A percentile compares a stretch with the other conserved stretches of the same genome.
These are phyloP conservation scores for Dacryopinax spathularia DNA, from an alignment of 768 basidiomycete species.

Conservation along the genomic window DNA sequence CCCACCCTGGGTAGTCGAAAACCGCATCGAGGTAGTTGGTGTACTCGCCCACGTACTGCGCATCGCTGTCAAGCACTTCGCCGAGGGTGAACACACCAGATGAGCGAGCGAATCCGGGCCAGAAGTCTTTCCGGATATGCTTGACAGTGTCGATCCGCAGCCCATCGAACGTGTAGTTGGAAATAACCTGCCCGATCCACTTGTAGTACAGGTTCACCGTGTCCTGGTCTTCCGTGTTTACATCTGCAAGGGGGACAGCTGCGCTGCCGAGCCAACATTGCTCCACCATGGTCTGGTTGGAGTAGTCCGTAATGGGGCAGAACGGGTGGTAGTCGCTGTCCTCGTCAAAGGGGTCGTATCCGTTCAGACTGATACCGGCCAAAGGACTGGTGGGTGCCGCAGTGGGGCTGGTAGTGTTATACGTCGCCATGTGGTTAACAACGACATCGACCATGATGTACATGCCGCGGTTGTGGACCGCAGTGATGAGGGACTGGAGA, in stretches of 20 bases:
- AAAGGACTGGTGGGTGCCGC: neutral
- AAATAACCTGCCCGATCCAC: conserved; percentile 25
- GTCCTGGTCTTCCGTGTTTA: conserved; percentile 22
- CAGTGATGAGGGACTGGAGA: conserved; percentile 21
- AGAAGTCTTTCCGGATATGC: conserved; percentile 24
- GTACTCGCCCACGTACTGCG: conserved; percentile 9
- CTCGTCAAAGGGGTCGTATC: conserved; percentile 24
- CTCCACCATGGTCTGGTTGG: conserved; percentile 34
- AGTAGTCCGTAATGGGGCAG: conserved; percentile 32
- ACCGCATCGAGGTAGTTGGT: conserved; percentile 10
- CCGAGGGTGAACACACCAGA: conserved; percentile 25
- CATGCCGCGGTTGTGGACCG: conserved; percentile 22
- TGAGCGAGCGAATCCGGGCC: conserved; percentile 20
- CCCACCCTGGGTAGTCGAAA: conserved; percentile 10
- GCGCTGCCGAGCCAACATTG: conserved; percentile 29
- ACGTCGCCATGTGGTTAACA: neutral
- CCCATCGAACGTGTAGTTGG: conserved; percentile 24
- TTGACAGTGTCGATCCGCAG: conserved; percentile 28
- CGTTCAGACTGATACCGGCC: neutral
- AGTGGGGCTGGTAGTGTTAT: neutral
- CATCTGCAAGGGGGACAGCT: conserved; percentile 23
- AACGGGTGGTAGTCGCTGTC: conserved; percentile 28
- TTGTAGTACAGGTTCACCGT: conserved; percentile 21
- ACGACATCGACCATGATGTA: conserved; percentile 25
- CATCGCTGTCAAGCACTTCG: conserved; percentile 18